Conservation (phyloP, 2,329 filamentous ascomycete species). For the Phaeoacremonium minimum region DNA sequence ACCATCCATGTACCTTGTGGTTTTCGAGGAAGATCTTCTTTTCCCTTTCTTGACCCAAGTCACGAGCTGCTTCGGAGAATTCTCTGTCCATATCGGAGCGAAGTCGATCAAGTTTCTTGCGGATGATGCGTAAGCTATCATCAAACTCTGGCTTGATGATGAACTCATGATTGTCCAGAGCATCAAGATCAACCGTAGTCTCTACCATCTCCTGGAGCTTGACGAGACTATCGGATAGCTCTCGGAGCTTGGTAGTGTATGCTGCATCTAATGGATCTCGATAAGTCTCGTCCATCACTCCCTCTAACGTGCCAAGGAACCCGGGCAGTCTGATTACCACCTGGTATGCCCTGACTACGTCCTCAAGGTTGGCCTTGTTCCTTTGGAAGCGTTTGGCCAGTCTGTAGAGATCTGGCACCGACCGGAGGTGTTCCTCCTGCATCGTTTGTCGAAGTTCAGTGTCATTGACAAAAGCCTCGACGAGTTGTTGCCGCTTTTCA, state of each 20-base stretch:
- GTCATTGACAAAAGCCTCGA: conserved; percentile 90
- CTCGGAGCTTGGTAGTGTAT: conserved; percentile 79
- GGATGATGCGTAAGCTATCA: conserved; percentile 79
- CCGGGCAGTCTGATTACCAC: conserved; percentile 88
- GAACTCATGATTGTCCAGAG: conserved; percentile 94
- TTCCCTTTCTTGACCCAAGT: conserved; percentile 87
- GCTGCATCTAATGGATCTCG: conserved; percentile 79
- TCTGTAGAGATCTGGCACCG: conserved; percentile 90
- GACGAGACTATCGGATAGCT: conserved; percentile 71
- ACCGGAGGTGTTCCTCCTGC: conserved; percentile 91
- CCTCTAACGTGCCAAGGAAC: conserved; percentile 83
- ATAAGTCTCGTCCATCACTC: conserved; percentile 93
- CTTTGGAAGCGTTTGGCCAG: conserved; percentile 93
- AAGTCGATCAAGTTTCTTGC: conserved; percentile 83
- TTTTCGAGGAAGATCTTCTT: conserved; percentile 99
- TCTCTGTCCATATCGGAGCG: conserved; percentile 79
- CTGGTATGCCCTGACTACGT: conserved; percentile 93
- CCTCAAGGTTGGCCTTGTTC: conserved; percentile 85
- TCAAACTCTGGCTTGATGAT: conserved; percentile 99
- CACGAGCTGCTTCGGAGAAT: conserved; percentile 69
- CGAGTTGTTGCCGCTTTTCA: conserved; percentile 84
- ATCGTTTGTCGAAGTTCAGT: conserved; percentile 92
- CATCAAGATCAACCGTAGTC: conserved; percentile 93
- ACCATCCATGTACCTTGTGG: conserved; percentile 94
- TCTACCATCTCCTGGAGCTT: conserved; percentile 98